Evolutionary conservation across 805 yeast species (phyloP), one percentile per base, ranked within the genome.

Genomic region (Tanozyma kutaoensis): DNA sequence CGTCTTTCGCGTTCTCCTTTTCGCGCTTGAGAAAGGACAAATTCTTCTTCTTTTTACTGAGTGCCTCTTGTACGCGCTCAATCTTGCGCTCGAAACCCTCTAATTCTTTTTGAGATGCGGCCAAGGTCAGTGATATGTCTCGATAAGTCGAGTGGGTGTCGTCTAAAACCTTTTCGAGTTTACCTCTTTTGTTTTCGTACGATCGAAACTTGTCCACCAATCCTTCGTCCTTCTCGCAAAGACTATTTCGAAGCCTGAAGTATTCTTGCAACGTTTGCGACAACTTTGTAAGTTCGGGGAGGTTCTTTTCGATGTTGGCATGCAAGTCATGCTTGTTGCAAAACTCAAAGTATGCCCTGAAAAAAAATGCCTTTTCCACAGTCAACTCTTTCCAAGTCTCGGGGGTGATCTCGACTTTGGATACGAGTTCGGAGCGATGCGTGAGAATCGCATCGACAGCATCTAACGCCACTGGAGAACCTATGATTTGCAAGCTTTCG

Each of bases 271-370:
- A 48, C 8, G 66, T 52, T 13, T 62, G 64, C 0, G 93, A 78
- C 30, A 85, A 60, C 28, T 63, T 72, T 2, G 84, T 65, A 4
- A 91, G 69, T 34, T 81, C 96, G 1, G 95, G 95, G 47, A 76
- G 76, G 36, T 66, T 70, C 11, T 59, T 58, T 25, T 84, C 94
- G 15, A 81, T 56, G 7, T 67, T 49, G 13, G 72, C 76, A 22
- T 49, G 46, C 27, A 69, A 46, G 13, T 65, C 56, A 33, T 70
- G 58, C 12, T 66, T 68, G 25, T 52, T 53, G 47, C 94, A 84
- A 44, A 69, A 72, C 22, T 66, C 65, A 42, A 69, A 77, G 40
- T 71, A 77, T 2, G 73, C 63, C 29, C 86, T 63, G 11, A 81
- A 67, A 24, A 86, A 52, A 36, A 88, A 75, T 0, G 85, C 72